phyloP scores from a whole-genome alignment of 441 rosid genomes.

The Theobroma grandiflorum region DNA sequence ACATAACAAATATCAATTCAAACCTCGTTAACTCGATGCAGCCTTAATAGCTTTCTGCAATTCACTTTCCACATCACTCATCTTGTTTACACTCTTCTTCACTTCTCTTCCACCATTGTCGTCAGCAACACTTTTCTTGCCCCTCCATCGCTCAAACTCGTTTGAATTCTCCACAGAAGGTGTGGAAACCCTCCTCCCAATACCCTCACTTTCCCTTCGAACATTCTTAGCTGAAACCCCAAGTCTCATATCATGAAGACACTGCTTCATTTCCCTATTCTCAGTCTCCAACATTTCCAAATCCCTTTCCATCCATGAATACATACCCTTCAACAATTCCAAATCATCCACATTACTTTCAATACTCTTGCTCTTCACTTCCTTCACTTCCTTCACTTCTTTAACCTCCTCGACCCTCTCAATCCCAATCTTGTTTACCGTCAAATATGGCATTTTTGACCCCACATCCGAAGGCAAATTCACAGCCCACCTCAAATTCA shows the following conservation, averaged over 20 bases:
- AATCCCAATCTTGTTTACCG: conserved; percentile 57
- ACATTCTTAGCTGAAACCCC: conserved; percentile 32
- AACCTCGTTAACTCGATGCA: conserved; percentile 51
- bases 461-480: conserved; percentile 41
- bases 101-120: conserved; percentile 40
- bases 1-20: conserved; percentile 24
- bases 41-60: conserved; percentile 64
- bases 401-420: conserved; percentile 54
- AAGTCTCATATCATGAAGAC: conserved; percentile 50
- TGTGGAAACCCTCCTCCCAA: conserved; percentile 36
- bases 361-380: conserved; percentile 36
- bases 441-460: conserved; percentile 53
- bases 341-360: conserved; percentile 41
- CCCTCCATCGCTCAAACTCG: conserved; percentile 45
- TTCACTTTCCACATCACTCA: conserved; percentile 55
- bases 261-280: conserved; percentile 53
- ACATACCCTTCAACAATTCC: conserved; percentile 59
- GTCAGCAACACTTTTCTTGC: conserved; percentile 40
- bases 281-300: conserved; percentile 60
- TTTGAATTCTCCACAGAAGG: conserved; percentile 33
- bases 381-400: conserved; percentile 42
- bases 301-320: conserved; percentile 59
- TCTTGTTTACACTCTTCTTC: conserved; percentile 39
- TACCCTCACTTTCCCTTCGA: conserved; percentile 20
- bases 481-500: conserved; percentile 56